These are phyloP conservation scores for Ogataea philodendri DNA, from an alignment of 805 yeast species.

Conservation along the genomic window DNA sequence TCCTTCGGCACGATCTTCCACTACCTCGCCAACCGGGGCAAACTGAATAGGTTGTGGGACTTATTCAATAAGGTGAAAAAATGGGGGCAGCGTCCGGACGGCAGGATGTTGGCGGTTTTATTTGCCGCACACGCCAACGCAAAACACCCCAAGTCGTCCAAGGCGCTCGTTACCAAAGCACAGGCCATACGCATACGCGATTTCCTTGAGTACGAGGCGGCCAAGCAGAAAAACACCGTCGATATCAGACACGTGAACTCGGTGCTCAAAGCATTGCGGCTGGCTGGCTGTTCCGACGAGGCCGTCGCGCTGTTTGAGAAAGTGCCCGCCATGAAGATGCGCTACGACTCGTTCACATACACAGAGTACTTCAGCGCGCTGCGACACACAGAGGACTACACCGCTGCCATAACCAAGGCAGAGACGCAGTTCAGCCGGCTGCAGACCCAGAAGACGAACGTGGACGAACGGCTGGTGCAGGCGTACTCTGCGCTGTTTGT, in stretches of 20 bases:
- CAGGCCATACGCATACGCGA: constrained; percentile 36
- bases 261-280: constrained; percentile 43
- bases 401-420: constrained; percentile 19
- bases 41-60: constrained; percentile 48
- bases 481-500: constrained; percentile 29
- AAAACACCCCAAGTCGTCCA: constrained; percentile 8
- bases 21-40: constrained; percentile 43
- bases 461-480: constrained; percentile 23
- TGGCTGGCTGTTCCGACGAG: constrained; percentile 37
- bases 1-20: constrained; percentile 63
- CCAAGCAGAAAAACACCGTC: constrained; percentile 27
- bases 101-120: constrained; percentile 45
- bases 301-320: constrained; percentile 41
- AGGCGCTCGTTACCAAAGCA: constrained; percentile 29
- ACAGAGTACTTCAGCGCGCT: constrained; percentile 30
- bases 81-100: constrained; percentile 55
- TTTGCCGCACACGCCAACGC: constrained; percentile 44
- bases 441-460: constrained; percentile 20
- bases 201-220: constrained; percentile 33
- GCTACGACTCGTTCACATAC: constrained; percentile 36
- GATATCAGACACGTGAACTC: constrained; percentile 46
- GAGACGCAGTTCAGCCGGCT: constrained; percentile 24
- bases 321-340: constrained; percentile 23
- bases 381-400: constrained; percentile 16
- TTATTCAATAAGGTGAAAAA: constrained; percentile 55